Base-by-base conservation (phyloP, 106 monocot genomes). In the Dendrobium nobile region DNA sequence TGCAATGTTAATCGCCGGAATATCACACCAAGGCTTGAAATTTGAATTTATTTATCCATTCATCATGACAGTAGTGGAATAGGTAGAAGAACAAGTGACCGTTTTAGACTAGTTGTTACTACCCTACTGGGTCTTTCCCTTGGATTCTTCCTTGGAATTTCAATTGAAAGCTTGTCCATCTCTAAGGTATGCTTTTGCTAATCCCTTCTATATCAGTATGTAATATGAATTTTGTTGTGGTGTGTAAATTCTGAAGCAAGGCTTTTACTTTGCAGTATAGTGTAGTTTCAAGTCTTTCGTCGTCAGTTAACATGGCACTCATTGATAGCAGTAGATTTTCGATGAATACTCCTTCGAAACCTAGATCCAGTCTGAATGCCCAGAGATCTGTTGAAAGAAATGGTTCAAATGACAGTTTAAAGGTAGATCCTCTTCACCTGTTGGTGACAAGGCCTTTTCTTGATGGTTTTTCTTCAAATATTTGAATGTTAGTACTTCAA, bases 61-160 rank as follows among this genome's bases (percentile, higher is more conserved):
- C 15, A 65, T 65, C 24, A n/a, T 65, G 64, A 8, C 22, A 24
- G 7, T 15, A 65, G 64, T 65, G 64, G 64, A 65, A 65, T 6
- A 24, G 7, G 64, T 65, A n/a, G 64, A 65, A 65, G 64, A 65
- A 26, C 64, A 65, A 65, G 64, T 65, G 64, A 65, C 1, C 2
- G 7, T 4, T 65, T n/a, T 65, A 65, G 64, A 10, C 64, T 65
- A 65, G 24, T 26, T 15, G 64, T 65, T 26, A 65, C 64, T 26
- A 65, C 64, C 27, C 64, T 65, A 10, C 64, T 65, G 64, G 64
- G 64, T 24, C 64, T 65, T 26, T 24, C 64, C 64, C 64, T 65
- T 65, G 64, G 64, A 65, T 65, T 65, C 64, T 65, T 65, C 64
- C 64, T 65, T 65, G 64, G 64, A 8, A 65, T 65, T 7, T 65